phyloP scores from a whole-genome alignment of 2,329 filamentous ascomycete species.

The Zymoseptoria brevis region DNA sequence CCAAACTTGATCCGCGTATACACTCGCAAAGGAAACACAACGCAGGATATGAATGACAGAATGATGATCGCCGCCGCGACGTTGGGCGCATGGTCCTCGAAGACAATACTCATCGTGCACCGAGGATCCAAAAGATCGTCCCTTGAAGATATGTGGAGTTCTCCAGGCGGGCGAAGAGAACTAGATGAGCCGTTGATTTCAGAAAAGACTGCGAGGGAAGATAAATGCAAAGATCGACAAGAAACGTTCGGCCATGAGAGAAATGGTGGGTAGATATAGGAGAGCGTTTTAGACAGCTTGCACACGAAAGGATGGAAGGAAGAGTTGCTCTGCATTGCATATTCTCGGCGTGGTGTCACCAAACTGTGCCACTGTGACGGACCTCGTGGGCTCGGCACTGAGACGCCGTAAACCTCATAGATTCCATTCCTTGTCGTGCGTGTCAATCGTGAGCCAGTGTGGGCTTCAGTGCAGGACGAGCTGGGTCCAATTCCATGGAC shows the following conservation, averaged over 20 bases:
- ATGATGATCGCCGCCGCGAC: conserved; percentile 18
- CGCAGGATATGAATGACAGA: conserved; percentile 7
- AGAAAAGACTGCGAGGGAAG: not conserved
- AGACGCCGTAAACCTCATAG: not conserved
- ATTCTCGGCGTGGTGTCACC: not conserved
- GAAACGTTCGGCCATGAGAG: not conserved
- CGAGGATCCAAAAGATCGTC: not conserved
- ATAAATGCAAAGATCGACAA: not conserved
- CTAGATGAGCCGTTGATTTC: not conserved
- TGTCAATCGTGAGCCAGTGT: not conserved
- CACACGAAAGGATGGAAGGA: not conserved
- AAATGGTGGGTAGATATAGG: not conserved
- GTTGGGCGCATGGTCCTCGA: conserved; percentile 16
- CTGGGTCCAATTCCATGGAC: not conserved
- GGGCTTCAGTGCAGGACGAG: not conserved
- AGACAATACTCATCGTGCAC: conserved; percentile 3
- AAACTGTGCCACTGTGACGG: not conserved
- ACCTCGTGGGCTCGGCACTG: not conserved
- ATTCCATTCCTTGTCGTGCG: not conserved
- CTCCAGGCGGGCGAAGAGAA: not conserved
- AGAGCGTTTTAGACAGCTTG: not conserved
- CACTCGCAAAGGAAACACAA: conserved; percentile 16
- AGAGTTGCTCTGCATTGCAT: not conserved
- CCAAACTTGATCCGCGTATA: conserved; percentile 16
- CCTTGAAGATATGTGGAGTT: not conserved